Percentiles rank a stretch among this genome's conserved stretches.
phyloP scores from a whole-genome alignment of 2,329 filamentous ascomycete species.

The Fusarium pseudoanthophilum region DNA sequence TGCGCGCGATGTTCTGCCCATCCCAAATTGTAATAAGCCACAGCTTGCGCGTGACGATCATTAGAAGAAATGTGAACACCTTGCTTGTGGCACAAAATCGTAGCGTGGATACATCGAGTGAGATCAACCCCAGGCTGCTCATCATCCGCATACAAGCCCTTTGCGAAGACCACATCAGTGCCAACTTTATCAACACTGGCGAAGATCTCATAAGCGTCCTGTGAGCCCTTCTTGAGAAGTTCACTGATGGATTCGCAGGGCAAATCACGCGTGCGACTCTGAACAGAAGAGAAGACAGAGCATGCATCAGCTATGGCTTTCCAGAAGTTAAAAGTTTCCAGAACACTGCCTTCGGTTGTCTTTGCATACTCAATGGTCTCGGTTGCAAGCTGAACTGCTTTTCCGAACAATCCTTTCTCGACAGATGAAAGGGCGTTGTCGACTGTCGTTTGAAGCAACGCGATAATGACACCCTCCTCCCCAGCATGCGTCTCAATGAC shows the following conservation, averaged over 20 bases:
- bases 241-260: conserved; percentile 67
- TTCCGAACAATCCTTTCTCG: conserved; percentile 87
- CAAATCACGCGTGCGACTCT: conserved; percentile 71
- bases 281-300: conserved; percentile 82
- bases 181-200: conserved; percentile 74
- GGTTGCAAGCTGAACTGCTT: conserved; percentile 76
- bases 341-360: conserved; percentile 67
- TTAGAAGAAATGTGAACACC: conserved; percentile 78
- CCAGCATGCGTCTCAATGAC: conserved; percentile 75
- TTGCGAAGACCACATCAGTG: conserved; percentile 57
- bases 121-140: conserved; percentile 62
- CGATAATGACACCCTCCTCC: conserved; percentile 89
- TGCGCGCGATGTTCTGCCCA: conserved; percentile 92
- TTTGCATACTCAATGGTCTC: conserved; percentile 76
- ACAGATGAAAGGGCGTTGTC: conserved; percentile 82
- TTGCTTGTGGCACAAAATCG: conserved; percentile 87
- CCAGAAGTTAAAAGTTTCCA: conserved; percentile 92
- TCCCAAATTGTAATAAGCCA: conserved; percentile 97
- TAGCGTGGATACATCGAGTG: conserved; percentile 71
- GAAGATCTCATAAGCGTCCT: conserved; percentile 69
- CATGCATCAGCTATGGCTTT: conserved; percentile 91
- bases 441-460: conserved; percentile 86
- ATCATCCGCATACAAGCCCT: conserved; percentile 58
- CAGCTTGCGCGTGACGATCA: conserved; percentile 87
- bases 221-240: conserved; percentile 67